A percentile compares a stretch with the other conserved stretches of the same genome.
Evolutionary conservation across 805 yeast species (phyloP).

Genomic region (Kodamaea hsintzibuensis): DNA sequence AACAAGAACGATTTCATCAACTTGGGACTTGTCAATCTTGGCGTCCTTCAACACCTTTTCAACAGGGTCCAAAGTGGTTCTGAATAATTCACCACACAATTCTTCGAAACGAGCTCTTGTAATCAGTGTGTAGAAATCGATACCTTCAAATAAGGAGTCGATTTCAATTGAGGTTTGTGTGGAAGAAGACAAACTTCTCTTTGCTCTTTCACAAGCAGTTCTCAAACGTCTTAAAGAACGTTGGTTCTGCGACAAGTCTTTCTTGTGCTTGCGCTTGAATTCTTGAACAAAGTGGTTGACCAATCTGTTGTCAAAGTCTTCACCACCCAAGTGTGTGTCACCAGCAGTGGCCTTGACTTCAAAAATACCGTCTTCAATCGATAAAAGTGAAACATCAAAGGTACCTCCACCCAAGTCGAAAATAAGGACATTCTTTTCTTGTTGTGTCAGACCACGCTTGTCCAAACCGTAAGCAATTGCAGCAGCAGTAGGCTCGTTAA

Average conservation of each 20-base stretch:
- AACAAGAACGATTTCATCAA: conserved; percentile 93
- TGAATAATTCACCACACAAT: conserved; percentile 87
- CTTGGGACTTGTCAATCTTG: conserved; percentile 79
- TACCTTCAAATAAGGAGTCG: conserved; percentile 91
- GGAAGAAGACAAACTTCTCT: conserved; percentile 93
- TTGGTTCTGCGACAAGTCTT: conserved; percentile 77
- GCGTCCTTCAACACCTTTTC: conserved; percentile 95
- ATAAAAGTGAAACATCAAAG: conserved; percentile 84
- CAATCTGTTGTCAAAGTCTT: conserved; percentile 89
- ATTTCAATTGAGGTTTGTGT: conserved; percentile 95
- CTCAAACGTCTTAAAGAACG: conserved; percentile 91
- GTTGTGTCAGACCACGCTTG: conserved; percentile 49
- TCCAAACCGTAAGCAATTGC: conserved; percentile 49
- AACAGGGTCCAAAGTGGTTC: conserved; percentile 93
- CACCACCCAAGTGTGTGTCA: conserved; percentile 98
- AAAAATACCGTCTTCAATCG: conserved; percentile 89
- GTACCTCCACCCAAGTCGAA: conserved; percentile 99
- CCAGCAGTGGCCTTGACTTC: conserved; percentile 94
- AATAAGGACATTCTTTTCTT: conserved; percentile 86
- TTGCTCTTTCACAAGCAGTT: conserved; percentile 98
- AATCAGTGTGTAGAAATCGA: conserved; percentile 91
- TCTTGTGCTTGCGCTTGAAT: conserved; percentile 90
- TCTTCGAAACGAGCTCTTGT: conserved; percentile 99
- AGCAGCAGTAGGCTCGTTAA: conserved; percentile 48
- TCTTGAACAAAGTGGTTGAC: conserved; percentile 88